Evolutionary conservation across 495 filamentous ascomycete species (phyloP), one percentile per base, ranked within the genome.

Genomic region (Aspergillus nanangensis): DNA sequence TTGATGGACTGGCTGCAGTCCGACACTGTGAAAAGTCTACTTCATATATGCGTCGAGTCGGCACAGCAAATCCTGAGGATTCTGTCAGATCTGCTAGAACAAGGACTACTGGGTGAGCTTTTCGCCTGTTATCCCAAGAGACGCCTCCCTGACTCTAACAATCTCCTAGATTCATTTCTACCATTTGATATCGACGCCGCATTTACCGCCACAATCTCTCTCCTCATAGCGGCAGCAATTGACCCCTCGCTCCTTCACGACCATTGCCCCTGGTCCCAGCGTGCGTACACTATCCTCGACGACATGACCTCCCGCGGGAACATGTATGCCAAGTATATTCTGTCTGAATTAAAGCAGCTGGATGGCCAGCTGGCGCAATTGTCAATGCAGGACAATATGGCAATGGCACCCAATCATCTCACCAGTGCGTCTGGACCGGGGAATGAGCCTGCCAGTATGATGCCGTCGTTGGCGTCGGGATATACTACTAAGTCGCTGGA

Each of bases 101-200:
- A 41, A 24, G 38, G 38, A 4, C 20, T 41, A 11, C 18, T 41
- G 9, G 38, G 38, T 41, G 24, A 22, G 17, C 2, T 3, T 11
- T 10, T 9, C 18, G 17, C 14, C 34, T 41, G 11, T 24, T 21
- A 11, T 13, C 3, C 38, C 15, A 1, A 11, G 7, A n/a, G n/a
- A n/a, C n/a, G n/a, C n/a, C n/a, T 36, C 8, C 8, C 14, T 15
- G 17, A 17, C 8, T 36, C 34, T 36, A 36, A 15, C 15, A 36
- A 5, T 17, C 10, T 20, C 10, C n/a, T n/a, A 44, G 41, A 44
- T 10, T 10, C 41, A 33, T 44, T 44, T 15, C 31, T 44, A 9
- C 41, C 41, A n/a, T 34, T 34, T 15, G 17, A 44, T 18, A 44
- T 44, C 27, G 41, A 44, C 41, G 41, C 41, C 17, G 41, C 41